phyloP scores from a whole-genome alignment of 2,329 filamentous ascomycete genomes.

The Penicillium capsulatum region DNA sequence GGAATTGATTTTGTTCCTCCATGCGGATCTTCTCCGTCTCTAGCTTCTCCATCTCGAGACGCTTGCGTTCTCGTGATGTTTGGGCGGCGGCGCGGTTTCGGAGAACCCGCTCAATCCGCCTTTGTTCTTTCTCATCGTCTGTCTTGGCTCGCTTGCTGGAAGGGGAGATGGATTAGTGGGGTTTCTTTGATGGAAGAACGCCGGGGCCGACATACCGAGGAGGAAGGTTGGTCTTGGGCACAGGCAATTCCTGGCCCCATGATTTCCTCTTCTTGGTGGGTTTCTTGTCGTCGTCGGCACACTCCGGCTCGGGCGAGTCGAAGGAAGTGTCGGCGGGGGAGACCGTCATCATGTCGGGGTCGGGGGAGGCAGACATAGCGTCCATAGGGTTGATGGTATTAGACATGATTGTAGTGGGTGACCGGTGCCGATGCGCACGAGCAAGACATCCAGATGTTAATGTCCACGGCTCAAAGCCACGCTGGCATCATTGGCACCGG shows the following conservation, averaged over 20 bases:
- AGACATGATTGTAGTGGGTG: conserved; percentile 27
- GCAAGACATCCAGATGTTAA: not conserved
- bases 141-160: conserved; percentile 92
- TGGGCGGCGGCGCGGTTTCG: conserved; percentile 93
- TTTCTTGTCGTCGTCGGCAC: conserved; percentile 59
- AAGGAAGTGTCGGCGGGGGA: conserved; percentile 41
- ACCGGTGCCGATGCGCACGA: conserved; percentile 1
- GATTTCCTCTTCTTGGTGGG: conserved; percentile 91
- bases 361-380: conserved; percentile 31
- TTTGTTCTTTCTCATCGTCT: conserved; percentile 97
- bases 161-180: conserved; percentile 11
- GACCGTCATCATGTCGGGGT: conserved; percentile 37
- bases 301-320: conserved; percentile 23
- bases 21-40: conserved; percentile 60
- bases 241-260: conserved; percentile 94
- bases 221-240: conserved; percentile 93
- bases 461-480: conserved; percentile 24
- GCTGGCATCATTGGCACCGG: conserved; percentile 36
- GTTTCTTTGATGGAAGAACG: not conserved
- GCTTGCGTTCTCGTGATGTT: conserved; percentile 91
- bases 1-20: conserved; percentile 68
- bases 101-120: conserved; percentile 92
- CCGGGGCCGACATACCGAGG: conserved; percentile 62
- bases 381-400: conserved; percentile 31
- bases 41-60: conserved; percentile 80